Conservation (phyloP, 2,329 filamentous ascomycete genomes). For the Curvularia sp. region DNA sequence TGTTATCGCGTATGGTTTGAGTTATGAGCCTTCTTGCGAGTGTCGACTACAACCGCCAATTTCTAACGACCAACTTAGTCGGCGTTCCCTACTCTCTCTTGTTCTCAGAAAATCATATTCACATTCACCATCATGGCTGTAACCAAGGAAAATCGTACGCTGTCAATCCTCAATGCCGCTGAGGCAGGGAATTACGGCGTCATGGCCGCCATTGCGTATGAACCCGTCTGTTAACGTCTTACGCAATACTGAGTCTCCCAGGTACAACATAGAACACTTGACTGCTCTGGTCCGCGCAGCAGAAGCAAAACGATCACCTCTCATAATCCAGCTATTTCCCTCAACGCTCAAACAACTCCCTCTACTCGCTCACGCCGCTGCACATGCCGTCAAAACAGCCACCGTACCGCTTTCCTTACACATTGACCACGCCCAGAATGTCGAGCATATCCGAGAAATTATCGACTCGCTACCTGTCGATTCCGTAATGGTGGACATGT, state of each 20-base stretch:
- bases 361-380: conserved; percentile 53
- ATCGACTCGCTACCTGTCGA: conserved; percentile 65
- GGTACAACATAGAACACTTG: conserved; percentile 48
- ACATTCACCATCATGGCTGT: conserved; percentile 22
- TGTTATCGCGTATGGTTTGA: neutral
- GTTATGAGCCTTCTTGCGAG: conserved; percentile 9
- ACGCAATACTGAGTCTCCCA: conserved; percentile 17
- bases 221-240: too few relatives aligned
- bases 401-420: conserved; percentile 55
- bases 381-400: conserved; percentile 51
- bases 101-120: neutral
- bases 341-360: conserved; percentile 72
- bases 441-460: conserved; percentile 52
- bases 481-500: conserved; percentile 80
- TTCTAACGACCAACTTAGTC: neutral
- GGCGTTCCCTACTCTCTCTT: neutral
- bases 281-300: conserved; percentile 45
- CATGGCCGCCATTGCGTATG: conserved; percentile 55
- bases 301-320: conserved; percentile 43
- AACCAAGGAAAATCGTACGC: conserved; percentile 37
- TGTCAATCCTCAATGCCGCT: conserved; percentile 63
- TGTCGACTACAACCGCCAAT: neutral
- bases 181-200: conserved; percentile 64
- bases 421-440: conserved; percentile 57
- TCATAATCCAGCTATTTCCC: conserved; percentile 53